phyloP scores from a whole-genome alignment of 164 flowering plant species.

The Vitis amurensis region DNA sequence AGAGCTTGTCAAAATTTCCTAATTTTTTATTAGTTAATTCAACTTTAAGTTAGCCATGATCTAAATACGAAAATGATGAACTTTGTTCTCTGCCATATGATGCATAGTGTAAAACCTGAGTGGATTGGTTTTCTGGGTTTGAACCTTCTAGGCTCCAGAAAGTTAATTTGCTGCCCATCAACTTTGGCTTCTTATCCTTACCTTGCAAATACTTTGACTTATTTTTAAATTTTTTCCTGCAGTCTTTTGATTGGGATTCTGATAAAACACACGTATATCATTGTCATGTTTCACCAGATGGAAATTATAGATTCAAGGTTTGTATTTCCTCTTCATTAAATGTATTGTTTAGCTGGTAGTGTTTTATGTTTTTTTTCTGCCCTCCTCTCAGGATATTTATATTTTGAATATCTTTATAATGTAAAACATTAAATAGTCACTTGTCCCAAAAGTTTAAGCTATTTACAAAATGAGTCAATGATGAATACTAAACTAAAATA shows the following conservation, averaged over 20 bases:
- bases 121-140: background rate
- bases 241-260: slow-evolving; percentile 53
- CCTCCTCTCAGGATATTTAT: too few relatives aligned
- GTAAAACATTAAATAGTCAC: too few relatives aligned
- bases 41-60: too few relatives aligned
- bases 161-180: background rate
- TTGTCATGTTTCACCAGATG: slow-evolving; percentile 46
- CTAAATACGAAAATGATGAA: too few relatives aligned
- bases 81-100: too few relatives aligned
- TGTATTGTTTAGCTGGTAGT: background rate
- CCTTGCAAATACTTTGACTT: background rate
- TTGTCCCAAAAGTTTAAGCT: too few relatives aligned
- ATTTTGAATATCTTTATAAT: too few relatives aligned
- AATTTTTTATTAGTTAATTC: too few relatives aligned
- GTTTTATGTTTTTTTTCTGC: background rate
- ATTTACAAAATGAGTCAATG: too few relatives aligned
- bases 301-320: slow-evolving; percentile 53
- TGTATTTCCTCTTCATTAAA: slow-evolving; percentile 9
- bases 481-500: too few relatives aligned
- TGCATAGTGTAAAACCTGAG: background rate
- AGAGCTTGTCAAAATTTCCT: too few relatives aligned
- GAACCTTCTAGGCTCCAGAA: background rate
- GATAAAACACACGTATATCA: slow-evolving; percentile 33
- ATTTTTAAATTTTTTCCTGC: slow-evolving; percentile 11
- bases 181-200: background rate